Conservation (phyloP, 179 eudicot genomes). For the Silene coronaria region DNA sequence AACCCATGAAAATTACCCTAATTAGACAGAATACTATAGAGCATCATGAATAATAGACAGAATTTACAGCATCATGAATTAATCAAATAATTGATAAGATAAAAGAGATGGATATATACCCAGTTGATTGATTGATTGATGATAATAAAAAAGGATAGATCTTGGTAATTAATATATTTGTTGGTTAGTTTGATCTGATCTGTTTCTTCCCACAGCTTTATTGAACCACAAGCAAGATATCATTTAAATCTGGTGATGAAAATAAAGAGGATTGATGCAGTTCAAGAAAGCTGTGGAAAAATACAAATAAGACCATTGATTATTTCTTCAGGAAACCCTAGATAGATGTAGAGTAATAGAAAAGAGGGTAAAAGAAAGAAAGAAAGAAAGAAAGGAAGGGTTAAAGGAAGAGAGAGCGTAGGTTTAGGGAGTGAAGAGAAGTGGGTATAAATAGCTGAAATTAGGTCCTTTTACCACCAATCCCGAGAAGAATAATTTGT, state of each 20-base stretch:
- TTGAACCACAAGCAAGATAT: conserved; percentile 57
- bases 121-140: too few species aligned
- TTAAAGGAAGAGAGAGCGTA: background rate
- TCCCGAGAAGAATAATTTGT: conserved; percentile 76
- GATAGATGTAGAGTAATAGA: background rate
- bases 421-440: conserved; percentile 23
- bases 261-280: conserved; percentile 44
- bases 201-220: conserved; percentile 94
- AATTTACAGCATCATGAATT: too few species aligned
- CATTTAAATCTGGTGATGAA: conserved; percentile 3
- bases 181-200: conserved; percentile 28
- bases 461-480: conserved; percentile 45
- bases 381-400: too few species aligned
- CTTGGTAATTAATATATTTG: too few species aligned
- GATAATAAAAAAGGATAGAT: too few species aligned
- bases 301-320: conserved; percentile 45
- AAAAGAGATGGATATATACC: too few species aligned
- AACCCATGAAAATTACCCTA: too few species aligned
- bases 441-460: conserved; percentile 41
- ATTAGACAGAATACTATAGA: too few species aligned
- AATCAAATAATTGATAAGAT: too few species aligned
- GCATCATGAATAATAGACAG: too few species aligned
- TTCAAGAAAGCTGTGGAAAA: conserved; percentile 99
- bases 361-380: background rate
- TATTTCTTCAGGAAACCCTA: conserved; percentile 24